A percentile compares a stretch with the other conserved stretches of the same genome.
Evolutionary conservation across 352 stramenopile species (phyloP).

Genomic region (Pythium volutum): DNA sequence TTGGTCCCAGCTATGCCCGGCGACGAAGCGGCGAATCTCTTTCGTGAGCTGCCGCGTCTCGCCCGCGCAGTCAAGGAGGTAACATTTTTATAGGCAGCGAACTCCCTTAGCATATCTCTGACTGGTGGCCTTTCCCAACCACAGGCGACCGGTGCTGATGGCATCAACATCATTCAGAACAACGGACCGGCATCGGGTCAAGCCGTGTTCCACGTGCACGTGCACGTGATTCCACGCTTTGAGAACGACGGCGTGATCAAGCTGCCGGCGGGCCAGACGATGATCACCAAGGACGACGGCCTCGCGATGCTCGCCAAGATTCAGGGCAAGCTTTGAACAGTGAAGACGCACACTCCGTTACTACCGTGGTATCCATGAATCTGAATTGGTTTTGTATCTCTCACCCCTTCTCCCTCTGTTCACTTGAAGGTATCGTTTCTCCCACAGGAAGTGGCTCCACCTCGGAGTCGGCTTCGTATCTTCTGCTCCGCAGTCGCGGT

Average conservation of each 20-base stretch:
- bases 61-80: slow-evolving; percentile 70
- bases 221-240: slow-evolving; percentile 81
- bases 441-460: too few relatives aligned
- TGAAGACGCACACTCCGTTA: neutral
- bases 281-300: slow-evolving; percentile 68
- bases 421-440: too few relatives aligned
- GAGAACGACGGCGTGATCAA: slow-evolving; percentile 53
- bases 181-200: slow-evolving; percentile 65
- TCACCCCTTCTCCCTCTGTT: too few relatives aligned
- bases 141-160: slow-evolving; percentile 55
- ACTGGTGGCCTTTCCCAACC: neutral
- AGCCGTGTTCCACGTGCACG: slow-evolving; percentile 74
- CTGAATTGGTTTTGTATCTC: too few relatives aligned
- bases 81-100: neutral
- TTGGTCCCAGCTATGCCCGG: slow-evolving; percentile 52
- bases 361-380: too few relatives aligned
- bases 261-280: slow-evolving; percentile 44
- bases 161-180: slow-evolving; percentile 85
- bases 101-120: neutral
- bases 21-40: slow-evolving; percentile 64
- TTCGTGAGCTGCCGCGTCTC: slow-evolving; percentile 70
- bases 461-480: too few relatives aligned
- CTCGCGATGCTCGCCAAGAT: slow-evolving; percentile 67
- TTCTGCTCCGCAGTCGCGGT: too few relatives aligned
- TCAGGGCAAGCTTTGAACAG: slow-evolving; percentile 53